A percentile compares a stretch with the other conserved stretches of the same genome.
phyloP scores from a whole-genome alignment of 306 rosid species.

The Cucumis hystrix region DNA sequence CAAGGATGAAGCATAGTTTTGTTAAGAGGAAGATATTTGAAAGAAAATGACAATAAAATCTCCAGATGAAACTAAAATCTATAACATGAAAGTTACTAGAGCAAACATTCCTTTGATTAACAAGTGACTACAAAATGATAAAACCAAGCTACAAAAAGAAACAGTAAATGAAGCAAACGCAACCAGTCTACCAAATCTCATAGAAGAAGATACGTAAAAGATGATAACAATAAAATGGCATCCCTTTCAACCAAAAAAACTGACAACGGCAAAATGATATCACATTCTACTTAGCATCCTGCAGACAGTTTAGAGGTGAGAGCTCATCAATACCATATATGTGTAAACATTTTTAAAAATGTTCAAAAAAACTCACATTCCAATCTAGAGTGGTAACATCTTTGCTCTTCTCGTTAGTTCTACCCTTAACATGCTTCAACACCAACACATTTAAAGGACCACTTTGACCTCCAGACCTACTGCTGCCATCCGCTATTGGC shows the following conservation, averaged over 20 bases:
- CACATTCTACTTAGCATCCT: background rate
- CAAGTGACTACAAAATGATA: background rate
- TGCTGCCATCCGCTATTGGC: constrained; percentile 59
- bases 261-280: background rate
- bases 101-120: background rate
- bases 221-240: background rate
- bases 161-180: background rate
- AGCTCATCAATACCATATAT: background rate
- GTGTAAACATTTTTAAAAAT: background rate
- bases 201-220: background rate
- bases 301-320: background rate
- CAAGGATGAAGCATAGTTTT: background rate
- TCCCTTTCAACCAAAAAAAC: background rate
- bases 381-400: constrained; percentile 92
- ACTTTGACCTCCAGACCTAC: constrained; percentile 36
- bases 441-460: constrained; percentile 49
- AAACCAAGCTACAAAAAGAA: background rate
- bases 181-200: background rate
- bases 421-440: constrained; percentile 83
- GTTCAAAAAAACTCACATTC: constrained; percentile 58
- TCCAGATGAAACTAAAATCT: background rate
- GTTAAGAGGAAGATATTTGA: background rate
- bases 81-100: background rate
- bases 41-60: too few relatives aligned
- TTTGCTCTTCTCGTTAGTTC: constrained; percentile 69